Evolutionary conservation across 805 yeast genomes (phyloP), one percentile per base, ranked within the genome.

Genomic region (Candida schatavii): DNA sequence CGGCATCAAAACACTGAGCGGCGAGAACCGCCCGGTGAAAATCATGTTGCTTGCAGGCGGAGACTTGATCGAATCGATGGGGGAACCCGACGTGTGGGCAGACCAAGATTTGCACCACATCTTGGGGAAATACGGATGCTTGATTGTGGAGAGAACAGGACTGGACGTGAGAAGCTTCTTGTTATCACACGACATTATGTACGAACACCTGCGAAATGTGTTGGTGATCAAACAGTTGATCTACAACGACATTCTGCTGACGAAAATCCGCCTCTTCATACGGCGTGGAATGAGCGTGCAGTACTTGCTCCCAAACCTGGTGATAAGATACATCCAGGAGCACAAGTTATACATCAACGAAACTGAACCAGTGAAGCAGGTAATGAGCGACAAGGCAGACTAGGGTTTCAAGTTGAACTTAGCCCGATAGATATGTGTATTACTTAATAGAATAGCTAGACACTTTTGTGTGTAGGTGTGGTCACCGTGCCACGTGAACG

Each of bases 41-140:
- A 84, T 93, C 55, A 91, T 93, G 98, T 74, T 93, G 42, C 70
- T 93, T 31, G 99, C 99, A 0, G 99, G 99, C 39, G 99, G 99
- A 33, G 99, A 93, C 64, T 75, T 93, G 52, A 93, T 93, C 41
- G 99, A 93, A 62, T 83, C 95, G 34, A 93, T 93, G 98, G 99
- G 99, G n/a, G 99, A 93, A 64, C 98, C 99, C 18, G 93, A 91
- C 55, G 99, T 93, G 29, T 93, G 99, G 99, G 96, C 96, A 1
- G 98, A 91, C 61, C 84, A 77, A 44, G 99, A 93, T 64, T 72
- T 93, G 54, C 95, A 89, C 55, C 99, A 93, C 61, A 93, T 93
- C 36, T 73, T 93, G 51, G 99, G 99, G 21, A 83, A 86, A 47
- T 93, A 93, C 63, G 99, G 99, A 2, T 93, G 99, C 68, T 70